Evolutionary conservation across 495 filamentous ascomycete genomes (phyloP).

Genomic region (Penicillium longicatenatum): DNA sequence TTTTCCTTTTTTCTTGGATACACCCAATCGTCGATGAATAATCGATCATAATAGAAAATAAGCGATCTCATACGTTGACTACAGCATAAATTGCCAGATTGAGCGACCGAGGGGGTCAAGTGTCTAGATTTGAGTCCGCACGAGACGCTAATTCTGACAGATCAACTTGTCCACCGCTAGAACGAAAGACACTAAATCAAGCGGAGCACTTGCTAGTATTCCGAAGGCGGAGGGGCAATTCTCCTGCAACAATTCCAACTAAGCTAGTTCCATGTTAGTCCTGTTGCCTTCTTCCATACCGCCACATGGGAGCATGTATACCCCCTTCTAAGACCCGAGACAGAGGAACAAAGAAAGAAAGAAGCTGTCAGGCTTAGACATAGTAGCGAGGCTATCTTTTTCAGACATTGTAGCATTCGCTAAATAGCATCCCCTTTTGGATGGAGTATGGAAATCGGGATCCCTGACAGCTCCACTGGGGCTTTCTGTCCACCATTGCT

Average conservation of each 20-base stretch:
- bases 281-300: neutral
- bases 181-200: constrained; percentile 2
- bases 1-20: neutral
- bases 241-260: neutral
- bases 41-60: neutral
- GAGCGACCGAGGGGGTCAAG: neutral
- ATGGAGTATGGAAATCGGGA: neutral
- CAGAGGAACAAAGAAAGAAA: neutral
- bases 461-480: constrained; percentile 18
- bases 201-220: neutral
- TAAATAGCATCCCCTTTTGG: neutral
- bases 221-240: constrained; percentile 10
- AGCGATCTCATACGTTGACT: neutral
- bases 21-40: neutral
- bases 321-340: neutral
- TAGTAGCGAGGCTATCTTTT: constrained; percentile 8
- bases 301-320: neutral
- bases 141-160: constrained; percentile 24
- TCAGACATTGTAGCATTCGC: neutral
- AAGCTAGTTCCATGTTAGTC: neutral
- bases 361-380: neutral
- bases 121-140: neutral
- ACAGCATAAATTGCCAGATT: neutral
- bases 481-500: constrained; percentile 4
- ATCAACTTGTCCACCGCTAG: constrained; percentile 25